phyloP scores from a whole-genome alignment of 129 eudicot genomes.

The carrot (Daucus carota) region DNA sequence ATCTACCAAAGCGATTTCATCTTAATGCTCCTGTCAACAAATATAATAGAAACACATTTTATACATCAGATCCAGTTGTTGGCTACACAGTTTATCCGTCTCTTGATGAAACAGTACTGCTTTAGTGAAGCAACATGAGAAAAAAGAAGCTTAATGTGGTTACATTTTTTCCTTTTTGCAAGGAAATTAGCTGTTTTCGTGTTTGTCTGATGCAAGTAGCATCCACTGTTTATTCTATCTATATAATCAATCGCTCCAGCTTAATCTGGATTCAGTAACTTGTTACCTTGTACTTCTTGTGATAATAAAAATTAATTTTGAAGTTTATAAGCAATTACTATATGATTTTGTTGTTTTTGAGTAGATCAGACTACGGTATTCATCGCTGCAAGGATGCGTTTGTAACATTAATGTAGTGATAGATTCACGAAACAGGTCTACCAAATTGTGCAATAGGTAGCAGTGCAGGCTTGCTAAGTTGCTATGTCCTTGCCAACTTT shows the following conservation, averaged over 20 bases:
- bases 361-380: neutral
- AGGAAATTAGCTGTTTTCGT: neutral
- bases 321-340: too few relatives aligned
- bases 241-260: neutral
- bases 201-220: neutral
- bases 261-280: neutral
- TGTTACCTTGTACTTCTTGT: neutral
- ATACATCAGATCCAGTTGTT: conserved; percentile 7
- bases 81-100: conserved; percentile 16
- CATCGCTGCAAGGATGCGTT: neutral
- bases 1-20: conserved; percentile 10
- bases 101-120: neutral
- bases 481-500: neutral
- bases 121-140: neutral
- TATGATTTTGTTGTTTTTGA: too few relatives aligned
- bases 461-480: neutral
- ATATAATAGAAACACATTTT: conserved; percentile 8
- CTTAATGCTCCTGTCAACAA: conserved; percentile 15
- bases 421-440: neutral
- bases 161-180: neutral
- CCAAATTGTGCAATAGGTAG: neutral
- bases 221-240: too few relatives aligned
- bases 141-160: neutral
- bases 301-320: too few relatives aligned
- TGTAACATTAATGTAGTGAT: too few relatives aligned